A percentile compares a stretch with the other conserved stretches of the same genome.
These are phyloP conservation scores for Pythium grandisporangium DNA, from an alignment of 352 stramenopile species.

Conservation along the genomic window DNA sequence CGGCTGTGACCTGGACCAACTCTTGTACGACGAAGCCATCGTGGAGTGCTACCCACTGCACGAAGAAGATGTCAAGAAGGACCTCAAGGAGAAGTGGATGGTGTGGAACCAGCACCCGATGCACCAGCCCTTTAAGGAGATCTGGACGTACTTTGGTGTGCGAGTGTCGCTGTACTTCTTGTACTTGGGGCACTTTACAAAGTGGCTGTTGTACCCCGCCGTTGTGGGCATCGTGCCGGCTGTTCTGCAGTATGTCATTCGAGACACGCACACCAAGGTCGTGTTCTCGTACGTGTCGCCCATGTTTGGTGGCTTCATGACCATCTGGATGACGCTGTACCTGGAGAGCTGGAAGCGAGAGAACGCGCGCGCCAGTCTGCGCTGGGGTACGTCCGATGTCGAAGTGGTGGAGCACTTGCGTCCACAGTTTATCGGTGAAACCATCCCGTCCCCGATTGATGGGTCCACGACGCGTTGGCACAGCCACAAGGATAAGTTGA, in stretches of 20 bases:
- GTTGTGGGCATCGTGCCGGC: slow-evolving; percentile 87
- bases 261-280: slow-evolving; percentile 25
- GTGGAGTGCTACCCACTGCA: slow-evolving; percentile 74
- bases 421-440: slow-evolving; percentile 67
- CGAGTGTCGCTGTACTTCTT: slow-evolving; percentile 97
- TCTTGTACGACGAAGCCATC: slow-evolving; percentile 72
- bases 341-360: slow-evolving; percentile 87
- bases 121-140: slow-evolving; percentile 71
- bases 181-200: slow-evolving; percentile 94
- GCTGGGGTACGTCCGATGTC: slow-evolving; percentile 79
- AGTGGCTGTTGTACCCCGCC: slow-evolving; percentile 92
- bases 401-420: slow-evolving; percentile 56
- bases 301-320: slow-evolving; percentile 81
- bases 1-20: slow-evolving; percentile 54
- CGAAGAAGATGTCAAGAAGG: slow-evolving; percentile 50
- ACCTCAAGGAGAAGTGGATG: slow-evolving; percentile 62
- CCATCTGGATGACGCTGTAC: slow-evolving; percentile 85
- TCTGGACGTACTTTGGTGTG: slow-evolving; percentile 81
- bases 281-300: slow-evolving; percentile 75
- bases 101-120: slow-evolving; percentile 57
- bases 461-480: slow-evolving; percentile 62
- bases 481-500: slow-evolving; percentile 49
- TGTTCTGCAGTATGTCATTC: slow-evolving; percentile 53
- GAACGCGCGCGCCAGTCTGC: slow-evolving; percentile 65
- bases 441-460: slow-evolving; percentile 69